Percentiles rank a stretch among this genome's conserved stretches.
These are phyloP conservation scores for Silene uniflora DNA, from an alignment of 148 eudicot species.

Conservation along the genomic window DNA sequence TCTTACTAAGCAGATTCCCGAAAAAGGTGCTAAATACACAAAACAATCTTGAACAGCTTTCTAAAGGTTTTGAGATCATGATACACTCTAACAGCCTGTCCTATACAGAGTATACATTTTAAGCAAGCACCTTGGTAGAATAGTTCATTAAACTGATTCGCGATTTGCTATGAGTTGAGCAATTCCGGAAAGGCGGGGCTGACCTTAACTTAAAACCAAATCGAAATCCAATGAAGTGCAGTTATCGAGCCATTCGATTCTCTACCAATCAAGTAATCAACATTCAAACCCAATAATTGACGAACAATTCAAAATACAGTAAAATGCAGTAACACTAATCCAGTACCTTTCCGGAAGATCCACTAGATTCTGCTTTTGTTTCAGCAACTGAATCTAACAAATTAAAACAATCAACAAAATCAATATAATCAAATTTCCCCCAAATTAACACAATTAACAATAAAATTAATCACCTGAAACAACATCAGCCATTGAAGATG, in stretches of 20 bases:
- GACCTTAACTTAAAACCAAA: background rate
- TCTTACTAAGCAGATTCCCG: background rate
- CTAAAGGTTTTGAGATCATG: background rate
- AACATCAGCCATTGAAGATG: slow-evolving; percentile 24
- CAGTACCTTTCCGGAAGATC: slow-evolving; percentile 68
- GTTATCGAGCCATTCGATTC: background rate
- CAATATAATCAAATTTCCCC: background rate
- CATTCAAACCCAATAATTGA: background rate
- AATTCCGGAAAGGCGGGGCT: background rate
- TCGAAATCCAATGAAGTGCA: background rate
- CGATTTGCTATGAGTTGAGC: background rate
- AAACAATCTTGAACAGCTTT: background rate
- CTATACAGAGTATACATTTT: background rate
- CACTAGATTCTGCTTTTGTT: slow-evolving; percentile 32
- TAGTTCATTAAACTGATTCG: no score
- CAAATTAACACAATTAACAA: background rate
- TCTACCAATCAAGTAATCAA: background rate
- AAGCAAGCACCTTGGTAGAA: background rate
- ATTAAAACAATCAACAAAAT: slow-evolving; percentile 2
- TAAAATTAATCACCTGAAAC: slow-evolving; percentile 31
- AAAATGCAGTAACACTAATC: background rate
- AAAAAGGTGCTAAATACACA: background rate
- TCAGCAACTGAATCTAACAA: slow-evolving; percentile 39
- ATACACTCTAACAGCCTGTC: background rate
- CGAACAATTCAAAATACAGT: background rate